Evolutionary conservation across 2,329 filamentous ascomycete genomes (phyloP), one percentile per base, ranked within the genome.

Genomic region (Colletotrichum spinosum): DNA sequence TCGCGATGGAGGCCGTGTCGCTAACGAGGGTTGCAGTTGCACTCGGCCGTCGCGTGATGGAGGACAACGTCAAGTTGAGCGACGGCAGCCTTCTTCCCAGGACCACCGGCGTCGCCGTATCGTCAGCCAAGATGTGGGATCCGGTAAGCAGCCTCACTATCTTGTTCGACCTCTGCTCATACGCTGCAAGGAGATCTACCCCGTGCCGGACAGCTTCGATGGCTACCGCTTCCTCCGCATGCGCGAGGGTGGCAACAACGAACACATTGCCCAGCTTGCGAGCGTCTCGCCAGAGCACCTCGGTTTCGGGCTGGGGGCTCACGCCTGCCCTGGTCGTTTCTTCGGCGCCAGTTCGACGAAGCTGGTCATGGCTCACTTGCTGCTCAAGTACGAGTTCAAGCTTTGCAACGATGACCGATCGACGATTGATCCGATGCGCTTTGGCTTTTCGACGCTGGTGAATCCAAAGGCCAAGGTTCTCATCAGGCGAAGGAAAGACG

Each of bases 301-400:
- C 39, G 75, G 61, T 67, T 84, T 84, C 63, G 81, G 81, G 1
- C 77, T 80, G 4, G 82, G 81, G 34, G 77, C 78, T 60, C 79
- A 83, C 67, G 80, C 82, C 2, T 84, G 82, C 54, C 82, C 82
- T 0, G 81, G 82, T 2, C 76, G 82, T 7, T 84, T 83, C 72
- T 82, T 84, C 67, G 81, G 80, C 13, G 72, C 75, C 38, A 80
- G 80, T 67, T 78, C 79, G 68, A 78, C 83, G 62, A 83, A 84
- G 73, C 72, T 82, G 67, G 71, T 81, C 48, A 69, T 83, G 55
- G 74, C 77, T 0, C 76, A 77, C 61, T 72, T 80, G 42, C 68
- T 83, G 13, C 72, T 81, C 49, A 73, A 75, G 64, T 83, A 80
- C 57, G 80, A 83, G 25, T 72, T 80, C 46, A 74, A 74, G 46